A percentile compares a stretch with the other conserved stretches of the same genome.
Conservation (phyloP, 1,139 yeast species). For the Trichomonascaceae sp. region DNA sequence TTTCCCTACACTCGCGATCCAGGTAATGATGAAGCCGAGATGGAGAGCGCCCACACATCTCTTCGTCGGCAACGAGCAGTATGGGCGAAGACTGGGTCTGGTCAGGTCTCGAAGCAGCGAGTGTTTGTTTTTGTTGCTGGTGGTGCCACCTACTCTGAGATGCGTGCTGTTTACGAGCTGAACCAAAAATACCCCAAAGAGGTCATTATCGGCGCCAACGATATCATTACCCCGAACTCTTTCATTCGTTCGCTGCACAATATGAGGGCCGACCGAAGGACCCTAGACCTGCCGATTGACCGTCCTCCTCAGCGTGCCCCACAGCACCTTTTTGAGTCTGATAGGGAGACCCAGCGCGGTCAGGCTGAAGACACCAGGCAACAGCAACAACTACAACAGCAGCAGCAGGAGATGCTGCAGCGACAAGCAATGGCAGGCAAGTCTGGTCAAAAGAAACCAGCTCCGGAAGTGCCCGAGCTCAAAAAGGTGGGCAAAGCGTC, state of each 20-base stretch:
- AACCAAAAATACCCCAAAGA: slow-evolving; percentile 53
- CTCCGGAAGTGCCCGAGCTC: slow-evolving; percentile 1
- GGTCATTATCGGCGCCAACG: slow-evolving; percentile 74
- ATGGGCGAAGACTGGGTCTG: slow-evolving; percentile 53
- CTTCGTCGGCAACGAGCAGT: slow-evolving; percentile 65
- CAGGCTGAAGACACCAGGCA: slow-evolving; percentile 4
- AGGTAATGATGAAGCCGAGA: slow-evolving; percentile 38
- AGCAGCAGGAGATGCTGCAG: neutral
- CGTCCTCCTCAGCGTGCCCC: slow-evolving; percentile 19
- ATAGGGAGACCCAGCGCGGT: slow-evolving; percentile 13
- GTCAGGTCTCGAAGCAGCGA: slow-evolving; percentile 46
- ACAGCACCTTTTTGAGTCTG: slow-evolving; percentile 18
- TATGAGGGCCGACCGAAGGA: slow-evolving; percentile 18
- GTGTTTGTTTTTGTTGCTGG: slow-evolving; percentile 76
- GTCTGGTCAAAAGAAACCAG: slow-evolving; percentile 1
- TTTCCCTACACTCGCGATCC: slow-evolving; percentile 79
- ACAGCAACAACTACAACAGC: slow-evolving; percentile 5
- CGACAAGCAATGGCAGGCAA: no score
- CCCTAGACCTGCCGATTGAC: slow-evolving; percentile 21
- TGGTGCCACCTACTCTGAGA: slow-evolving; percentile 76
- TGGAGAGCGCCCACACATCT: slow-evolving; percentile 26
- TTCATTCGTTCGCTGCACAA: slow-evolving; percentile 29
- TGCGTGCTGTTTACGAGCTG: slow-evolving; percentile 63
- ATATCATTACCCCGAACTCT: slow-evolving; percentile 49
- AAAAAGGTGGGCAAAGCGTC: neutral